These are phyloP conservation scores for Cutaneotrichosporon cyanovorans DNA, from an alignment of 1,284 basidiomycete species.

Conservation along the genomic window DNA sequence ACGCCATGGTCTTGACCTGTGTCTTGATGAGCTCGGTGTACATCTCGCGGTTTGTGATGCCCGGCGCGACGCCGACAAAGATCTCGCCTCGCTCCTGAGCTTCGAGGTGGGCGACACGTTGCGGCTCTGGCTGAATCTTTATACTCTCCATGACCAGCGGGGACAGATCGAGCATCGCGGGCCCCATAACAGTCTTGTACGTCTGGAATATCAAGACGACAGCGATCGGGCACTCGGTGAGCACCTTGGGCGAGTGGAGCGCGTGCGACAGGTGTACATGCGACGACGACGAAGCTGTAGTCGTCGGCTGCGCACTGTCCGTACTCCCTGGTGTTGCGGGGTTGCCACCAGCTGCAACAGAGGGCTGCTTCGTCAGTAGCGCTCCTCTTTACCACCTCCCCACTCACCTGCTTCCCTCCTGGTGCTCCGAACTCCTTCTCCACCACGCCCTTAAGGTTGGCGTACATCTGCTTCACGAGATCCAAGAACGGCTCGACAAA, in stretches of 20 bases:
- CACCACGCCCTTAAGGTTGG: slow-evolving; percentile 67
- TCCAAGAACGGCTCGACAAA: slow-evolving; percentile 73
- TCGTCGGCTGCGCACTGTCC: slow-evolving; percentile 13
- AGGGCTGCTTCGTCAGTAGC: slow-evolving; percentile 4
- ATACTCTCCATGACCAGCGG: slow-evolving; percentile 65
- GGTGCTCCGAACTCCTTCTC: slow-evolving; percentile 58
- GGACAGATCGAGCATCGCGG: slow-evolving; percentile 66
- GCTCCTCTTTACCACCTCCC: too few species aligned
- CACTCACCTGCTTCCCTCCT: slow-evolving; percentile 22
- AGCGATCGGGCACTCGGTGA: slow-evolving; percentile 89
- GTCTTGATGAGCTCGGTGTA: slow-evolving; percentile 86
- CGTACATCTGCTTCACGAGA: slow-evolving; percentile 65
- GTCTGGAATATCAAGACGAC: slow-evolving; percentile 87
- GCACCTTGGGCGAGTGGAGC: slow-evolving; percentile 84
- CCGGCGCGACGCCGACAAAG: slow-evolving; percentile 75
- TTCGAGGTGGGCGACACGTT: slow-evolving; percentile 72
- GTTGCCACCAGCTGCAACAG: background rate
- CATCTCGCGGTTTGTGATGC: slow-evolving; percentile 65
- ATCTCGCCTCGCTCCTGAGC: slow-evolving; percentile 67
- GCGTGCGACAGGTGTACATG: slow-evolving; percentile 29
- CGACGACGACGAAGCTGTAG: slow-evolving; percentile 8
- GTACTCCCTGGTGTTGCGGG: slow-evolving; percentile 5
- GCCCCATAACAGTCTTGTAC: slow-evolving; percentile 57
- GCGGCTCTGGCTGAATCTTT: slow-evolving; percentile 76
- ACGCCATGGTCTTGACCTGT: slow-evolving; percentile 94